These are phyloP conservation scores for Bondarzewia mesenterica DNA, from an alignment of 1,284 basidiomycete genomes.

Conservation along the genomic window DNA sequence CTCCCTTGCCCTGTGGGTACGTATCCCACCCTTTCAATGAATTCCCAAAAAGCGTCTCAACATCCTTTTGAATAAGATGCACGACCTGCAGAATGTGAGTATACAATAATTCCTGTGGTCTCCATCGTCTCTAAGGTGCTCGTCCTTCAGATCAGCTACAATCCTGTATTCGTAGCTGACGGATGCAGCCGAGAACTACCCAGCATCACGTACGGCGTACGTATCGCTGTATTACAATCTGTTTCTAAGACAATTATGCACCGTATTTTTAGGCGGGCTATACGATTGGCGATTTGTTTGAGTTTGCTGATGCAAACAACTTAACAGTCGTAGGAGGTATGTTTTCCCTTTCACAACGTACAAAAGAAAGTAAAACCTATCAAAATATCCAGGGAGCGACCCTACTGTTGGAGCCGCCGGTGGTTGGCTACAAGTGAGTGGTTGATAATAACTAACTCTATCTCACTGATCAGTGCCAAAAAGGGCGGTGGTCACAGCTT, in stretches of 20 bases:
- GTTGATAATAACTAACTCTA: too few relatives aligned
- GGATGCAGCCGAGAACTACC: constrained; percentile 2
- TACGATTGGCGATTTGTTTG: too few relatives aligned
- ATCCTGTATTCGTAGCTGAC: constrained; percentile 2
- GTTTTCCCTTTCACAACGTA: neutral
- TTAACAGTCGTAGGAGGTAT: constrained; percentile 23
- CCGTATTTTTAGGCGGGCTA: too few relatives aligned
- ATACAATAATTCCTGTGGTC: neutral
- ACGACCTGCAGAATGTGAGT: constrained; percentile 6
- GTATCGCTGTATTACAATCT: neutral
- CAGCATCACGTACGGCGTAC: constrained; percentile 4
- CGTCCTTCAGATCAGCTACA: constrained; percentile 5
- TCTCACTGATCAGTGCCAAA: too few relatives aligned
- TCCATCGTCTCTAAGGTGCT: neutral
- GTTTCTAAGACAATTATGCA: neutral
- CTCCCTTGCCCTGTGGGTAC: constrained; percentile 12
- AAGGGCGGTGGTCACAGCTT: constrained; percentile 18
- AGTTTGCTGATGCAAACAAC: constrained; percentile 22
- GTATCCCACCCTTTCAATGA: neutral
- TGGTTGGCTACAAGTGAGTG: constrained; percentile 17
- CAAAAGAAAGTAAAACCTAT: neutral
- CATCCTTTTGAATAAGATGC: neutral
- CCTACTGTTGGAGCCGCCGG: constrained; percentile 18
- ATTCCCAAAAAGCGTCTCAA: neutral
- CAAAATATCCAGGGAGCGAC: constrained; percentile 9